Base-by-base conservation (phyloP, 2,329 filamentous ascomycete species). In the Bimuria novae-zelandiae region DNA sequence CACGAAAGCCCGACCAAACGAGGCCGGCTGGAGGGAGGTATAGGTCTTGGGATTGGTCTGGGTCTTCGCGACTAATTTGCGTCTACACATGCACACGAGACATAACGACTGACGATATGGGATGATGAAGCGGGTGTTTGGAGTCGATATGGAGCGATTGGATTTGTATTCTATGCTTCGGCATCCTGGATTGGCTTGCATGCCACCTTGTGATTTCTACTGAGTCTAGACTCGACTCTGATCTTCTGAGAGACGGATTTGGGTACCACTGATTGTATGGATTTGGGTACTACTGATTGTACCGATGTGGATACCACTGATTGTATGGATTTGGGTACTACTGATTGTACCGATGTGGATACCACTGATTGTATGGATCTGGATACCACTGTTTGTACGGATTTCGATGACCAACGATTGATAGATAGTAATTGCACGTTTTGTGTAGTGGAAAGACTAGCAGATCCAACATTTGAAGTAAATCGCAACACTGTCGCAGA, bases 11-110 rank as follows among this genome's bases (percentile, higher is more conserved):
- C 74, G 22, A 65, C 73, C 12, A 87, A 86, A 73, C 81, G 80
- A 64, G 71, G 78, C 23, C 79, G 80, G 58, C 65, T 76, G 52
- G 75, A 74, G 58, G 76, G 77, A 27, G 74, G 74, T 49, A 76
- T 85, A 67, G 84, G 83, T 50, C 71, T 86, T 45, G 83, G 84
- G 44, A 85, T 85, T 69, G 79, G 79, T 42, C 27, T 44, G 4
- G 73, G 72, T 33, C 57, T 72, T 54, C 63, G 68, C 47, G 66
- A 71, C 39, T 69, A 59, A 16, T 12, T 32, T 19, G 21, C 7
- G 32, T 29, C 4, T 19, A 33, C 33, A 35, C 11, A 6, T 10
- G 16, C 39, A n/a, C 33, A 29, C 11, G 14, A 17, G 14, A 17
- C 23, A 14, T 55, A 14, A 55, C 16, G 53, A 52, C 19, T 55